Base-by-base conservation (phyloP, 2,329 filamentous ascomycete species). In the Tolypocladium endophyticum region DNA sequence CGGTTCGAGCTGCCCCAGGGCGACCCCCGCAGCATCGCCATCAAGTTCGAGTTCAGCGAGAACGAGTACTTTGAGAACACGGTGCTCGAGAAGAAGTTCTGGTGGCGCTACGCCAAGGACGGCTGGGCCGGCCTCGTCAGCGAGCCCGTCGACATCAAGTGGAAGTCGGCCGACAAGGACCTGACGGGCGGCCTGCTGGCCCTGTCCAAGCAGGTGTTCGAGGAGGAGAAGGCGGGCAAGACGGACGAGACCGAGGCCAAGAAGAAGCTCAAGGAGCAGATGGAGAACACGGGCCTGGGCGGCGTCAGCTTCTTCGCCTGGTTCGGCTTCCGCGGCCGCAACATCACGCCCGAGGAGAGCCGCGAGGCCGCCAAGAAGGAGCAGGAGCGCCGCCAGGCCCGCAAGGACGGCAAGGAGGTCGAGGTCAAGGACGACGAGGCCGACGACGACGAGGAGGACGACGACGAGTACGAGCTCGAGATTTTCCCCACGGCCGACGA, bases 401-500 rank as follows among this genome's bases (percentile, higher is more conserved):
- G 75, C 66, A 76, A 76, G 64, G 76, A 72, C 28, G 82, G 81
- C 60, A 81, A 85, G 70, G 74, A 80, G 60, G 75, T 76, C 12
- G 75, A 78, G 1, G 75, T 75, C 23, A 72, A 73, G 7, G 70
- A 71, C 3, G 65, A 72, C 4, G 76, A 82, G 0, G 82, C 87
- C 0, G 82, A 86, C 0, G 80, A 89, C 0, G 83, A 86, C 0
- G 82, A 86, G 0, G 78, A 82, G 1, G 80, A 82, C 1, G 76
- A 84, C 36, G 83, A 87, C 63, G 82, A 87, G 65, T 82, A 87
- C 62, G 85, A 87, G 58, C 81, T 87, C 55, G 93, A 97, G 74
- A 87, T 96, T 66, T 96, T 94, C 79, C 88, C 89, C n/a, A 85
- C 86, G 52, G 93, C 90, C 28, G 91, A 95, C 66, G 88, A 92